A percentile compares a stretch with the other conserved stretches of the same genome.
Evolutionary conservation across 495 filamentous ascomycete genomes (phyloP).

Genomic region (Podospora appendiculata): DNA sequence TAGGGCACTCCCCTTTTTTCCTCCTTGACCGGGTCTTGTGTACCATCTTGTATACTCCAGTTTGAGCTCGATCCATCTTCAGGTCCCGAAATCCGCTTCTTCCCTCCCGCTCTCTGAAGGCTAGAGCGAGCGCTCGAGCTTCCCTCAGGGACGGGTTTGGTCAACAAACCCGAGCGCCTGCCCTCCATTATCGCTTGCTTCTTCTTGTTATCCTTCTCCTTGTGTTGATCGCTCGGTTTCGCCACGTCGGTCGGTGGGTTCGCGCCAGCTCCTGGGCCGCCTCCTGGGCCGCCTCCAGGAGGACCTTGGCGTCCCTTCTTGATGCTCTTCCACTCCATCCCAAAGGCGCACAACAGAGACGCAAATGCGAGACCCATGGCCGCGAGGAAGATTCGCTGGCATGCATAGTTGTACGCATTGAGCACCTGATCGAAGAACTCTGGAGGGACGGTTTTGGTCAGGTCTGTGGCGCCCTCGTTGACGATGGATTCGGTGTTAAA

Average conservation of each 20-base stretch:
- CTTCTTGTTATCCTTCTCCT: background rate
- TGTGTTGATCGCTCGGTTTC: background rate
- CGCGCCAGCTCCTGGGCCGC: background rate
- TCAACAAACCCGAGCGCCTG: background rate
- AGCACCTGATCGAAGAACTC: conserved; percentile 35
- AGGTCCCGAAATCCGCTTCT: too few relatives aligned
- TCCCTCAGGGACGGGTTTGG: background rate
- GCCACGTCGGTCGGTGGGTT: background rate
- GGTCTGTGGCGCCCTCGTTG: conserved; percentile 50
- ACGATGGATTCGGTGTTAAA: conserved; percentile 43
- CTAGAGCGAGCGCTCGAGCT: background rate
- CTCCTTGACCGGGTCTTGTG: too few relatives aligned
- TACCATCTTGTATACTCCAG: too few relatives aligned
- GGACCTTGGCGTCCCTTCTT: conserved; percentile 32
- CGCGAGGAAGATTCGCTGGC: conserved; percentile 45
- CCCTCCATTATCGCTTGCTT: background rate
- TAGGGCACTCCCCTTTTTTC: too few relatives aligned
- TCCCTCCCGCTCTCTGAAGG: background rate
- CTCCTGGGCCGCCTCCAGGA: background rate
- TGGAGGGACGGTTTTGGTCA: conserved; percentile 33
- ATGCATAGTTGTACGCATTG: conserved; percentile 50
- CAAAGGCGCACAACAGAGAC: conserved; percentile 40
- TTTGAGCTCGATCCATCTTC: too few relatives aligned
- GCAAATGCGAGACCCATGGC: conserved; percentile 46
- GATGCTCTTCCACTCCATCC: conserved; percentile 56